A percentile compares a stretch with the other conserved stretches of the same genome.
phyloP scores from a whole-genome alignment of 228 moss, liverwort and hornwort species.

The Sphagnum magellanicum region DNA sequence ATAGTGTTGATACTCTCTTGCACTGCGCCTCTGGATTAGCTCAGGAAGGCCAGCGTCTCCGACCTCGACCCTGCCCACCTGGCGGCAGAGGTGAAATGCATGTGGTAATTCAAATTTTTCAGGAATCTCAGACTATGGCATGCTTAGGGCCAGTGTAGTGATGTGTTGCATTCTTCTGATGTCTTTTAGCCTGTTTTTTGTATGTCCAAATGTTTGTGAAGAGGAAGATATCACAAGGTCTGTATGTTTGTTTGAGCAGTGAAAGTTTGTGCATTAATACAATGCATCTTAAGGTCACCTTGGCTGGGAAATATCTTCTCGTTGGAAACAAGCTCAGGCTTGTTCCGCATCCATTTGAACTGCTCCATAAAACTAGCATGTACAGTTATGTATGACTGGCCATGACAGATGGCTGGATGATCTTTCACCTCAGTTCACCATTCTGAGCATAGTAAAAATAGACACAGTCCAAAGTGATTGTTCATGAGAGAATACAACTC shows the following conservation, averaged over 20 bases:
- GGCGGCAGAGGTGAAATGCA: conserved; percentile 97
- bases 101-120: conserved; percentile 45
- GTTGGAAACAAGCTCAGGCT: not conserved
- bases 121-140: not conserved
- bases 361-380: too few relatives aligned
- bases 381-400: too few relatives aligned
- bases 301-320: not conserved
- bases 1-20: conserved; percentile 84
- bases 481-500: too few relatives aligned
- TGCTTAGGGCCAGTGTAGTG: not conserved
- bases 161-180: not conserved
- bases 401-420: too few relatives aligned
- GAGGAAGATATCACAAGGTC: too few relatives aligned
- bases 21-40: conserved; percentile 66
- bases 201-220: not conserved
- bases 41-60: conserved; percentile 67
- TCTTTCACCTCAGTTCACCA: too few relatives aligned
- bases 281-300: too few relatives aligned
- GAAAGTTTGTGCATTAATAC: too few relatives aligned
- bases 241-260: too few relatives aligned
- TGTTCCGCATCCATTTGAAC: too few relatives aligned
- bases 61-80: conserved; percentile 81
- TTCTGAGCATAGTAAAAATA: too few relatives aligned
- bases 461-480: too few relatives aligned
- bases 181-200: not conserved